These are phyloP conservation scores for Alternaria postmessia DNA, from an alignment of 2,329 filamentous ascomycete genomes.

Conservation along the genomic window DNA sequence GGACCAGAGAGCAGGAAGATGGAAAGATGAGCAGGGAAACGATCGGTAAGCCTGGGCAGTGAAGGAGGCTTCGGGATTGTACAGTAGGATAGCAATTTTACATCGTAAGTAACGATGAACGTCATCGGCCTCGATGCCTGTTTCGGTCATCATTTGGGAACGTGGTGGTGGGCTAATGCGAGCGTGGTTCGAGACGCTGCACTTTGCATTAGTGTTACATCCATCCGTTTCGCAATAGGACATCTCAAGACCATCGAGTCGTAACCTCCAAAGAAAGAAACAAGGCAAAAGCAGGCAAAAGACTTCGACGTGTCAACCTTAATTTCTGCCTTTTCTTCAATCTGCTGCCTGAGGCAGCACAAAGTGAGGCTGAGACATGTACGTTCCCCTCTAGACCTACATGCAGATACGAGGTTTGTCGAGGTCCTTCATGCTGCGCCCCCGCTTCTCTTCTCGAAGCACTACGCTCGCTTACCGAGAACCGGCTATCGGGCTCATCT, in stretches of 20 bases:
- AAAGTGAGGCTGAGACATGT: slow-evolving; percentile 10
- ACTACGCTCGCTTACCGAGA: not conserved
- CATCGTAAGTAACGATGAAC: not conserved
- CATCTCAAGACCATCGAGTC: not conserved
- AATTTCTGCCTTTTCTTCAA: not conserved
- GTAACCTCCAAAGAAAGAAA: not conserved
- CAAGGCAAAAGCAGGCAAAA: slow-evolving; percentile 1
- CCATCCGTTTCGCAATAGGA: not conserved
- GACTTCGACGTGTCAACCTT: not conserved
- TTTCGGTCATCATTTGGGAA: not conserved
- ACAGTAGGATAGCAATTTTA: not conserved
- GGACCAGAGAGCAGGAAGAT: not conserved
- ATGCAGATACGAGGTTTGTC: slow-evolving; percentile 3
- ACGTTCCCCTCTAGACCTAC: not conserved
- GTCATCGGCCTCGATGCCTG: not conserved
- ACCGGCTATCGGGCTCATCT: not conserved
- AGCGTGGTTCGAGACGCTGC: not conserved
- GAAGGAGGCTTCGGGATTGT: not conserved
- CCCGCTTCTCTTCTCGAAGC: not conserved
- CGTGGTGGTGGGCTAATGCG: not conserved
- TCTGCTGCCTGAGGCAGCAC: not conserved
- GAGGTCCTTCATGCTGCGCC: slow-evolving; percentile 8
- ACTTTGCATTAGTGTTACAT: not conserved
- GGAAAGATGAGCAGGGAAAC: not conserved
- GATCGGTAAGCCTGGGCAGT: not conserved